Percentiles rank a stretch among this genome's conserved stretches.
Conservation (phyloP, 1,139 yeast species). For the Yamadazyma triangularis region DNA sequence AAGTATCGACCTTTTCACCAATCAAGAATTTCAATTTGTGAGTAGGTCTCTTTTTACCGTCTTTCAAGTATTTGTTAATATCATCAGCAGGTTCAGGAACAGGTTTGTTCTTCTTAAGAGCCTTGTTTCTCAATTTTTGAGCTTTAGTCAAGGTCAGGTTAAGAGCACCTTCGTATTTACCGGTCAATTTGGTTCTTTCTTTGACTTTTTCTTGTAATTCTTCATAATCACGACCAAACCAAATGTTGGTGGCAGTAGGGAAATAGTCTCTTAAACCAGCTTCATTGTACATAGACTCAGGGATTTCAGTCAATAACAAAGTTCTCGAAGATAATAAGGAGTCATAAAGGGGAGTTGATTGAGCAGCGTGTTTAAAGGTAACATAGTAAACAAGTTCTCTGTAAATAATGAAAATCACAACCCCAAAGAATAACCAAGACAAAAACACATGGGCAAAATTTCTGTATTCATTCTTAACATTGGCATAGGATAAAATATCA, state of each 20-base stretch:
- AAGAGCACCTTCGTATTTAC: slow-evolving; percentile 56
- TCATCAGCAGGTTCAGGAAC: slow-evolving; percentile 57
- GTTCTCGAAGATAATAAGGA: slow-evolving; percentile 64
- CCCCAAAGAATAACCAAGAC: slow-evolving; percentile 64
- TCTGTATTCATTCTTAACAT: slow-evolving; percentile 56
- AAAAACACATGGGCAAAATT: slow-evolving; percentile 69
- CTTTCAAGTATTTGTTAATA: slow-evolving; percentile 48
- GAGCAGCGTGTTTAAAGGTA: slow-evolving; percentile 61
- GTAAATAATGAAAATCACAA: slow-evolving; percentile 57
- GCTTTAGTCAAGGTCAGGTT: slow-evolving; percentile 55
- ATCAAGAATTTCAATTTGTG: slow-evolving; percentile 52
- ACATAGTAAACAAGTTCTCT: slow-evolving; percentile 67
- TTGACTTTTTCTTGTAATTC: slow-evolving; percentile 49
- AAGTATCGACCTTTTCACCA: slow-evolving; percentile 84
- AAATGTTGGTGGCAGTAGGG: slow-evolving; percentile 56
- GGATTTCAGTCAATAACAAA: slow-evolving; percentile 60
- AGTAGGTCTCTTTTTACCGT: slow-evolving; percentile 65
- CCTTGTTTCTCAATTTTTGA: slow-evolving; percentile 48
- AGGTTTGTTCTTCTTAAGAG: slow-evolving; percentile 52
- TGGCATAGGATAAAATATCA: slow-evolving; percentile 57
- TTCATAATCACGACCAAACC: slow-evolving; percentile 60
- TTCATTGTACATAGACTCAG: slow-evolving; percentile 46
- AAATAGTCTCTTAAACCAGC: slow-evolving; percentile 49
- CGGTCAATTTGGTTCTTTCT: slow-evolving; percentile 52
- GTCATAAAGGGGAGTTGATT: slow-evolving; percentile 69